Evolutionary conservation across 2,329 filamentous ascomycete species (phyloP).

Genomic region (Calonectria henricotiae): DNA sequence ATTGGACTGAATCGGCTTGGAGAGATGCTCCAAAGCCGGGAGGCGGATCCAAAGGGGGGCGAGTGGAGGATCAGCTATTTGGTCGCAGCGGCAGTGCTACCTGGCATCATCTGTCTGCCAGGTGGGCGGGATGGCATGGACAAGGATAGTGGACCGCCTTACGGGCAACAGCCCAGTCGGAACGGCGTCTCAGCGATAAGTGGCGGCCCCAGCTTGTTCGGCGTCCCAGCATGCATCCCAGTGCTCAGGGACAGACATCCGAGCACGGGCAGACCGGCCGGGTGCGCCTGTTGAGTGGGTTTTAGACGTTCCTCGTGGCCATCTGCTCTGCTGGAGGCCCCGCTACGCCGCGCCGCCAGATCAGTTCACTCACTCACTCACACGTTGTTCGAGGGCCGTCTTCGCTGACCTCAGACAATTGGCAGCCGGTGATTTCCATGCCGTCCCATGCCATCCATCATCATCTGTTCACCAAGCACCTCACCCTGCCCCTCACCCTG

Average conservation of each 20-base stretch:
- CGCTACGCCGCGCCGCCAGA: constrained; percentile 33
- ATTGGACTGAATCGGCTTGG: constrained; percentile 13
- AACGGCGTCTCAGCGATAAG: constrained; percentile 35
- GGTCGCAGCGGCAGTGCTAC: constrained; percentile 22
- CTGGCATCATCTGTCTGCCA: constrained; percentile 33
- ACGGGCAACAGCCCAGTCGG: constrained; percentile 27
- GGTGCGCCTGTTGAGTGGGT: constrained; percentile 16
- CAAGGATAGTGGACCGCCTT: constrained; percentile 17
- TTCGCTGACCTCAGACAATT: constrained; percentile 47
- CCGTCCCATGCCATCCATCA: constrained; percentile 30
- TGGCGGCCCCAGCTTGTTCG: constrained; percentile 37
- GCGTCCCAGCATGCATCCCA: constrained; percentile 26
- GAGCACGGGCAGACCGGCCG: constrained; percentile 33
- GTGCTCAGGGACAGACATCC: constrained; percentile 22
- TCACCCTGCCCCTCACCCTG: neutral
- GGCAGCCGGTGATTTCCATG: constrained; percentile 45
- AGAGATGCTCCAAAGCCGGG: constrained; percentile 3
- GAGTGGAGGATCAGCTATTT: constrained; percentile 39
- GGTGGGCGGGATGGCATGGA: constrained; percentile 22
- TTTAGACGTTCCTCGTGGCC: constrained; percentile 22
- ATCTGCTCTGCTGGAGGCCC: constrained; percentile 16
- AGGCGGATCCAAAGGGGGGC: constrained; percentile 14
- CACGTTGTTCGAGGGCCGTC: constrained; percentile 35
- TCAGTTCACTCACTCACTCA: constrained; percentile 44
- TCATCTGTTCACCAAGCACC: constrained; percentile 27